Base-by-base conservation (phyloP, 1,284 basidiomycete species). In the Afroboletus lepidellus region DNA sequence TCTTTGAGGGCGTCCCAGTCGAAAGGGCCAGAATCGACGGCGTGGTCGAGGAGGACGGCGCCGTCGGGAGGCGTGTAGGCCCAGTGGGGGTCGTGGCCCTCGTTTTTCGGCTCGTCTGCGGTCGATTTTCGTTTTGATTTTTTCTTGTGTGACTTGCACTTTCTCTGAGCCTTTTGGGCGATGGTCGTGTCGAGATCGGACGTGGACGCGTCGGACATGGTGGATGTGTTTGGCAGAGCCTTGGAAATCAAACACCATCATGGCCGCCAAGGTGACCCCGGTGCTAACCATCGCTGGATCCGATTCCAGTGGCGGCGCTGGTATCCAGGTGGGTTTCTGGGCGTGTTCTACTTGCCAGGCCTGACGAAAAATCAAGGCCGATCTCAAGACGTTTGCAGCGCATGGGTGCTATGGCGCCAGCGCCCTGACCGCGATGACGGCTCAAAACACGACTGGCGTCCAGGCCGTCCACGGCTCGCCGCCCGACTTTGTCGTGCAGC, bases 391-490 rank as follows among this genome's bases (percentile, higher is more conserved):
- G 1, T 87, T 92, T 58, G 83, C 89, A 3, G 85, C 91, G 0
- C 79, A 90, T 25, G 79, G 78, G 29, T 90, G 89, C 60, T 97
- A 94, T 64, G 95, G 92, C 18, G 79, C 90, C n/a, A 90, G 85
- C 52, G 92, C 85, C 5, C 74, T 96, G 49, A 97, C 95, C 0
- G 94, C 93, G 0, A 69, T 98, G 42, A 95, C 92, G 0, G 91
- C 94, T 0, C 95, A 98, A 67, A 97, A 97, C 68, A 97, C 94
- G 0, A 77, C 71, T 0, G 94, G 93, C 5, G 94, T 98, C 0
- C 83, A 90, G 55, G 86, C 71, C 2, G 77, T 93, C 0, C 81
- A 89, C 57, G 74, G 81, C 2, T 66, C 79, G 2, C 85, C 89
- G 0, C 77, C 86, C 0, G 76, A 77, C 7, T 93, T 93, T 62